A percentile compares a stretch with the other conserved stretches of the same genome.
phyloP scores from a whole-genome alignment of 768 basidiomycete genomes.

The Pisolithus albus region DNA sequence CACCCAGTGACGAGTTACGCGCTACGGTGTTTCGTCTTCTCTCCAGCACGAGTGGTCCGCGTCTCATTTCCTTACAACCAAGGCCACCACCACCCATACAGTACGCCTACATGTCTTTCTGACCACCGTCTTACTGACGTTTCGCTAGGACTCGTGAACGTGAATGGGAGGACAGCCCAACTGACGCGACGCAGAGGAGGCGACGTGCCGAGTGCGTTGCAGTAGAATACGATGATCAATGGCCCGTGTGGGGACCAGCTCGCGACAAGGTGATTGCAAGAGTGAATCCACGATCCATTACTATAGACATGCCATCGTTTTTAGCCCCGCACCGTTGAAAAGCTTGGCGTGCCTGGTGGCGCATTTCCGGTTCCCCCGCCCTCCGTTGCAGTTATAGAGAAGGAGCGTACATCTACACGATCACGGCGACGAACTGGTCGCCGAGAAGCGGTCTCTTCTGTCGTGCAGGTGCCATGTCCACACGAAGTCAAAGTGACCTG shows the following conservation, averaged over 20 bases:
- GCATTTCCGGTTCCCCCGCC: slow-evolving; percentile 7
- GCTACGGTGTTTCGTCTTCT: slow-evolving; percentile 43
- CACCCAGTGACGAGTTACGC: not conserved
- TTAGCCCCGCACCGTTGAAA: slow-evolving; percentile 11
- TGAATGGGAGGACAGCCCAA: slow-evolving; percentile 40
- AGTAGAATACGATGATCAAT: slow-evolving; percentile 31
- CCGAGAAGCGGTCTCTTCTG: not conserved
- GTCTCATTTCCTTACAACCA: slow-evolving; percentile 37
- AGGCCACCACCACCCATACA: slow-evolving; percentile 35
- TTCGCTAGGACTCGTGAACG: slow-evolving; percentile 40
- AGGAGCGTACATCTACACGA: slow-evolving; percentile 1
- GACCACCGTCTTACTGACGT: not conserved
- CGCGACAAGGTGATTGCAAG: slow-evolving; percentile 13
- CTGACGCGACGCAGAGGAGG: slow-evolving; percentile 38
- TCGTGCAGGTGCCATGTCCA: slow-evolving; percentile 10
- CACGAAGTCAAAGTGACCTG: slow-evolving; percentile 18
- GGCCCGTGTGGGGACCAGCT: slow-evolving; percentile 12
- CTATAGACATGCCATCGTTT: not conserved
- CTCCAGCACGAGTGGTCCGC: slow-evolving; percentile 28
- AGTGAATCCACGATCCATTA: not conserved
- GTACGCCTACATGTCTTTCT: slow-evolving; percentile 24
- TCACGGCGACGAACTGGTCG: not conserved
- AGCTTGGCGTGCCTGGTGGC: not conserved
- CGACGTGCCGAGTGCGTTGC: slow-evolving; percentile 34
- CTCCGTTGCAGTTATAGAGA: slow-evolving; percentile 20